These are phyloP conservation scores for Phytophthora ramorum DNA, from an alignment of 352 stramenopile species.

Conservation along the genomic window DNA sequence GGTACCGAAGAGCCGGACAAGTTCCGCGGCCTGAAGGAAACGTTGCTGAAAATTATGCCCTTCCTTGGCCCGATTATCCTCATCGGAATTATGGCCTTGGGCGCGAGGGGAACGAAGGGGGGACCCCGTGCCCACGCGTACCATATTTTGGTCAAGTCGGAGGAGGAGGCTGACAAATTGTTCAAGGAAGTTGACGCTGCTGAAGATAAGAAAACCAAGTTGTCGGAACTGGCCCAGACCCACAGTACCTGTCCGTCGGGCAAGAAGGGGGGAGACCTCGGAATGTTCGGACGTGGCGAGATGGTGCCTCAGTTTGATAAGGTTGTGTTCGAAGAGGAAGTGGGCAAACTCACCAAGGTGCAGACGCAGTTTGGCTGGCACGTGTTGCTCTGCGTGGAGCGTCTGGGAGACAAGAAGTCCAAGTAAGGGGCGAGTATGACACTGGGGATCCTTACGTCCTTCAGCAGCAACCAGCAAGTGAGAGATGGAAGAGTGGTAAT, in stretches of 20 bases:
- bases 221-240: slow-evolving; percentile 58
- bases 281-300: slow-evolving; percentile 71
- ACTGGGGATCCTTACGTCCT: background rate
- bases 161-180: slow-evolving; percentile 58
- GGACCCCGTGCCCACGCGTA: slow-evolving; percentile 53
- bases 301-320: slow-evolving; percentile 85
- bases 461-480: background rate
- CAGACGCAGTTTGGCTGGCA: slow-evolving; percentile 83
- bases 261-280: slow-evolving; percentile 67
- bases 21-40: slow-evolving; percentile 44
- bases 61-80: slow-evolving; percentile 63
- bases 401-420: slow-evolving; percentile 56
- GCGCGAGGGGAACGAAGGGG: slow-evolving; percentile 32
- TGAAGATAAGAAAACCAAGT: slow-evolving; percentile 57
- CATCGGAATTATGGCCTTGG: slow-evolving; percentile 57
- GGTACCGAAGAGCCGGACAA: slow-evolving; percentile 45
- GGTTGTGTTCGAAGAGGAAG: slow-evolving; percentile 62
- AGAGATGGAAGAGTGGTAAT: background rate
- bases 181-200: slow-evolving; percentile 64
- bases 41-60: slow-evolving; percentile 50
- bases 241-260: slow-evolving; percentile 69
- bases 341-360: slow-evolving; percentile 67
- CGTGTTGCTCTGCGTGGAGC: slow-evolving; percentile 74
- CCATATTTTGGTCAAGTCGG: slow-evolving; percentile 71
- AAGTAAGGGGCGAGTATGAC: slow-evolving; percentile 20